Conservation (phyloP, 768 basidiomycete genomes). For the Trametes maxima region DNA sequence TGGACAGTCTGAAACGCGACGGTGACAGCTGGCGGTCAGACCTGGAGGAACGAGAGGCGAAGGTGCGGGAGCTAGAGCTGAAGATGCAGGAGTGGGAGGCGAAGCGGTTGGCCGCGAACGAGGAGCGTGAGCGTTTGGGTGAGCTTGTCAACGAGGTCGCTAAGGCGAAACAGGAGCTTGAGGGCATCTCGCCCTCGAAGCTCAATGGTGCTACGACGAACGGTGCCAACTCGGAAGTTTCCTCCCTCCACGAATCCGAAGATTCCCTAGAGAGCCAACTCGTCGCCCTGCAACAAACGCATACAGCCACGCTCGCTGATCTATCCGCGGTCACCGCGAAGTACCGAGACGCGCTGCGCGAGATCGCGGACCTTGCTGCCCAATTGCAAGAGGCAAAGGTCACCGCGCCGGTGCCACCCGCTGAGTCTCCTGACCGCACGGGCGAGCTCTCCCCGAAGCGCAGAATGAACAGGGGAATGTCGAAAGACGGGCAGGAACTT, state of each 20-base stretch:
- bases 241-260: conserved; percentile 35
- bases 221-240: conserved; percentile 24
- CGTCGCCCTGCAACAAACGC: conserved; percentile 75
- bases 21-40: conserved; percentile 83
- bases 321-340: conserved; percentile 77
- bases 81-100: conserved; percentile 80
- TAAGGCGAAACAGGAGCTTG: conserved; percentile 66
- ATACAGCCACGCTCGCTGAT: conserved; percentile 78
- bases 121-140: conserved; percentile 67
- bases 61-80: conserved; percentile 73
- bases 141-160: conserved; percentile 71
- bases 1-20: conserved; percentile 70
- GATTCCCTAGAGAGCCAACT: conserved; percentile 61
- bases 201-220: conserved; percentile 29
- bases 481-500: conserved; percentile 51
- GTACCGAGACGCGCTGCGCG: conserved; percentile 85
- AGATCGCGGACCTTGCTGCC: conserved; percentile 91
- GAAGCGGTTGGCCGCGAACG: conserved; percentile 66
- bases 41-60: conserved; percentile 80
- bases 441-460: conserved; percentile 53
- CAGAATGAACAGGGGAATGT: conserved; percentile 52
- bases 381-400: conserved; percentile 89
- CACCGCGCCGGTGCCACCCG: conserved; percentile 45
- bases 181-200: conserved; percentile 43
- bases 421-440: conserved; percentile 48